Conservation (phyloP, 1,284 basidiomycete genomes). For the Tremellales sp. region DNA sequence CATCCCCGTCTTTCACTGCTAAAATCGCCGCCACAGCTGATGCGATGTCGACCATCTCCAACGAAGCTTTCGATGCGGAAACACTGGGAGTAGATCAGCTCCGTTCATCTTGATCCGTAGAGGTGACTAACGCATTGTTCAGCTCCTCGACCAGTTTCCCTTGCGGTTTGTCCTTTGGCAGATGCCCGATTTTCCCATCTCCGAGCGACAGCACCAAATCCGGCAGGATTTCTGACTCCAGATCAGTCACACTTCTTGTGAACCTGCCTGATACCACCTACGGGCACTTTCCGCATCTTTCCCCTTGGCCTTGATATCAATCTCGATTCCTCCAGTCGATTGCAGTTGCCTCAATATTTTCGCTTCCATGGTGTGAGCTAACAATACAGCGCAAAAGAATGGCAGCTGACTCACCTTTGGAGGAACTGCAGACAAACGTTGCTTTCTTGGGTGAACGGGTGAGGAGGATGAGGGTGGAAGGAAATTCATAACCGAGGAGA, state of each 20-base stretch:
- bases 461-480: slow-evolving; percentile 84
- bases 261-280: slow-evolving; percentile 12
- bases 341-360: slow-evolving; percentile 45
- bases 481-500: slow-evolving; percentile 95
- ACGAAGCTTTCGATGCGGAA: slow-evolving; percentile 33
- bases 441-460: slow-evolving; percentile 57
- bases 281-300: slow-evolving; percentile 42
- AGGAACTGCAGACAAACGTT: slow-evolving; percentile 77
- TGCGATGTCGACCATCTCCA: slow-evolving; percentile 75
- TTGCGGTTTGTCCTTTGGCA: slow-evolving; percentile 46
- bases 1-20: slow-evolving; percentile 85
- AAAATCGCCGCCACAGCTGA: slow-evolving; percentile 71
- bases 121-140: slow-evolving; percentile 53
- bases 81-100: slow-evolving; percentile 16
- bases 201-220: slow-evolving; percentile 33
- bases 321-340: slow-evolving; percentile 28
- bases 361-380: slow-evolving; percentile 21
- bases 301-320: slow-evolving; percentile 38
- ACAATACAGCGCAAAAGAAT: not conserved
- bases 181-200: slow-evolving; percentile 40
- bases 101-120: too few relatives aligned
- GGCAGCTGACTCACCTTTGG: slow-evolving; percentile 63
- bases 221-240: slow-evolving; percentile 28
- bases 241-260: not conserved
- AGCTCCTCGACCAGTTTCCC: slow-evolving; percentile 49